Base-by-base conservation (phyloP, 208 protist genomes). In the Leishmania gerbilli region DNA sequence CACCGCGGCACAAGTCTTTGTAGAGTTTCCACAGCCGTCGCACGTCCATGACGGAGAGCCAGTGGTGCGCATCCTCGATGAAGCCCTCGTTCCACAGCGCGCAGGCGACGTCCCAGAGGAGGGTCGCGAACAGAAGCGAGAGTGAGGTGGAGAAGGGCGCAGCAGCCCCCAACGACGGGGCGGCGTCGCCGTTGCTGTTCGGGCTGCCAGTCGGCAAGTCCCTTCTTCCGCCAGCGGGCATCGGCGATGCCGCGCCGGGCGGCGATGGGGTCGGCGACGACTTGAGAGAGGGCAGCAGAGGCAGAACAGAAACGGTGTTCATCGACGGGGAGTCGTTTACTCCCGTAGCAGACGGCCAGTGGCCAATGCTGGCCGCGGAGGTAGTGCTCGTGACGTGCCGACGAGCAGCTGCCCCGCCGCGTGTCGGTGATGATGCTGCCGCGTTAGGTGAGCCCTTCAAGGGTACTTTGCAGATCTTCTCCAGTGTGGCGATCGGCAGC, bases 81-180 rank as follows among this genome's bases (percentile, higher is more conserved):
- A 89, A 82, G 60, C 92, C 92, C 15, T 90, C 84, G 51, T 87
- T 79, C 92, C 92, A 95, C 51, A 92, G 76, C 55, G 83, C 87
- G 71, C 84, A 90, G 19, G 89, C 87, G 2, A 84, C 85, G 77
- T 95, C 86, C 89, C 89, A 93, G 65, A 90, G 65, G 56, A 95
- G 77, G 7, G 87, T 85, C 3, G 87, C 84, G 77, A 85, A 81
- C 51, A 85, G 77, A 27, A 85, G 62, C 40, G 82, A 81, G 27
- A 85, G 77, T 0, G 82, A 93, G 34, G 77, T 82, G 67, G 87
- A 56, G 19, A 24, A 31, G 13, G 60, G n/a, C 3, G 80, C 84
- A 17, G 85, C 49, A 13, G 53, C 24, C 0, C 51, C 42, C 45
- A 17, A 45, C 9, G 72, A 6, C 7, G 49, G 42, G 51, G 51